These are phyloP conservation scores for Fraxinus xanthoxyloides DNA, from an alignment of 305 asterid species.

Conservation along the genomic window DNA sequence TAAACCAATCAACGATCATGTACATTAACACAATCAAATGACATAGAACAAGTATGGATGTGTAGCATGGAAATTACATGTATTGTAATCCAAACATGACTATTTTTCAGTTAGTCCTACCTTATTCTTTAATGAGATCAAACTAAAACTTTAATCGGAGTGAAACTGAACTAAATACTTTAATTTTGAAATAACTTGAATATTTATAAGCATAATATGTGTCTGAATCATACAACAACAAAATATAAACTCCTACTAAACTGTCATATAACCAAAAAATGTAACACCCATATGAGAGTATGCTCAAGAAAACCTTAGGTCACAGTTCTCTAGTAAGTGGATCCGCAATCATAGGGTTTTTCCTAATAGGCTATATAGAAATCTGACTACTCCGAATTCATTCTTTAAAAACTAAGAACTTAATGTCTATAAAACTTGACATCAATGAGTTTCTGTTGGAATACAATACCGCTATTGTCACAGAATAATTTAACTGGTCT, in stretches of 20 bases:
- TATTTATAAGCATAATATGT: too few relatives aligned
- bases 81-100: background rate
- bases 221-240: background rate
- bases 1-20: background rate
- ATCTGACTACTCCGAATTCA: too few relatives aligned
- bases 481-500: background rate
- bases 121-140: background rate
- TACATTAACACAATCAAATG: background rate
- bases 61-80: too few relatives aligned
- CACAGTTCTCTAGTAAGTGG: too few relatives aligned
- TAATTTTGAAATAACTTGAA: background rate
- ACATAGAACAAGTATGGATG: too few relatives aligned
- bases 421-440: too few relatives aligned
- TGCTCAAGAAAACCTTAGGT: too few relatives aligned
- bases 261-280: background rate
- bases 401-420: too few relatives aligned
- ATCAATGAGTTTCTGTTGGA: background rate
- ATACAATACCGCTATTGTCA: background rate
- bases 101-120: too few relatives aligned
- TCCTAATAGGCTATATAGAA: too few relatives aligned
- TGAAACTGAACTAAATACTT: background rate
- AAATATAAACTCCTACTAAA: background rate
- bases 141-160: background rate
- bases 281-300: background rate
- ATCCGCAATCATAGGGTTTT: too few relatives aligned